phyloP scores from a whole-genome alignment of 2,329 filamentous ascomycete species.

The Westerdykella ornata region DNA sequence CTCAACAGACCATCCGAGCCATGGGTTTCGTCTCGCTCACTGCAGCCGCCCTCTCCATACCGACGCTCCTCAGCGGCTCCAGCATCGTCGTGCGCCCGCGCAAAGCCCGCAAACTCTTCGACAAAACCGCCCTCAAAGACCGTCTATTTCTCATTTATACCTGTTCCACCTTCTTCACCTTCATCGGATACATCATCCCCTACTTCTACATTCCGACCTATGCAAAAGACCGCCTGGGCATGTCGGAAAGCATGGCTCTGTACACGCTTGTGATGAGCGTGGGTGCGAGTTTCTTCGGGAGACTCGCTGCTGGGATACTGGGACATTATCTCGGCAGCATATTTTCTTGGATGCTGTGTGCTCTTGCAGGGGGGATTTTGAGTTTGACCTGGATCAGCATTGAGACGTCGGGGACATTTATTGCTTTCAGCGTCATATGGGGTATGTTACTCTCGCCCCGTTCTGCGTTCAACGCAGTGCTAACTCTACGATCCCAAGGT shows the following conservation, averaged over 20 bases:
- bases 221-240: constrained; percentile 25
- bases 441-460: constrained; percentile 15
- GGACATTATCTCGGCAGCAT: constrained; percentile 31
- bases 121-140: constrained; percentile 29
- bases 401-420: constrained; percentile 20
- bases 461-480: neutral
- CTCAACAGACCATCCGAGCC: constrained; percentile 19
- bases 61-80: constrained; percentile 31
- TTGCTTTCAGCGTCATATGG: constrained; percentile 34
- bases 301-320: constrained; percentile 23
- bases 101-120: constrained; percentile 29
- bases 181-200: constrained; percentile 34
- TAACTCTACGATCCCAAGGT: constrained; percentile 11
- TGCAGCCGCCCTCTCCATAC: constrained; percentile 28
- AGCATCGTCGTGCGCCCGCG: constrained; percentile 21
- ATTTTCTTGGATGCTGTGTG: constrained; percentile 30
- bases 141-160: constrained; percentile 33
- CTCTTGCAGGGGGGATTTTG: constrained; percentile 23
- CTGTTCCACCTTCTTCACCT: constrained; percentile 27
- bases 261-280: constrained; percentile 31
- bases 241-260: constrained; percentile 23
- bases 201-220: constrained; percentile 37
- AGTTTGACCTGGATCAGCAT: constrained; percentile 31
- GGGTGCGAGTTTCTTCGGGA: constrained; percentile 32
- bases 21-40: constrained; percentile 32